Percentiles rank a stretch among this genome's conserved stretches.
Conservation (phyloP, 805 yeast species). For the Scheffersomyces stipitis region DNA sequence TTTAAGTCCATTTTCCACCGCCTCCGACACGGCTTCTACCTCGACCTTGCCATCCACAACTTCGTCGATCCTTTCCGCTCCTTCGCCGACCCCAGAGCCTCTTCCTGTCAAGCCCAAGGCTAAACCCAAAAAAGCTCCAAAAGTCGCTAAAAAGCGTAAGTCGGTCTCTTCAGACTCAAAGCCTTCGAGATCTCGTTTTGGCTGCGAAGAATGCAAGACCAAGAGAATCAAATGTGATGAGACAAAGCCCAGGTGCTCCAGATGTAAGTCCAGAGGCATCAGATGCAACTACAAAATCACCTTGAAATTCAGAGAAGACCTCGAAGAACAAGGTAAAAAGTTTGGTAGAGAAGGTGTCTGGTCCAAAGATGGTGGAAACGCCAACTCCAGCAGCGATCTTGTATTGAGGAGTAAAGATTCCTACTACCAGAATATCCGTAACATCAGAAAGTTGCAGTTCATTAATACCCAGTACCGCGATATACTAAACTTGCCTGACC, state of each 20-base stretch:
- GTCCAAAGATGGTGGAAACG: conserved; percentile 13
- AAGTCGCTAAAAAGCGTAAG: not conserved
- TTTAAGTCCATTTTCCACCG: not conserved
- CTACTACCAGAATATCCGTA: conserved; percentile 13
- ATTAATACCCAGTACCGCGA: conserved; percentile 18
- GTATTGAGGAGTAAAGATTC: conserved; percentile 9
- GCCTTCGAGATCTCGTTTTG: conserved; percentile 19
- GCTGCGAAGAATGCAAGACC: conserved; percentile 22
- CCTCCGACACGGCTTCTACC: not conserved
- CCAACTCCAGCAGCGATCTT: not conserved
- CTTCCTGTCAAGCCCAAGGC: not conserved
- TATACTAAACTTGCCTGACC: conserved; percentile 4
- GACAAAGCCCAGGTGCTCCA: conserved; percentile 20
- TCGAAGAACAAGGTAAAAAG: conserved; percentile 20
- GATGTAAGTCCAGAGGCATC: conserved; percentile 16
- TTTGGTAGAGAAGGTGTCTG: conserved; percentile 31
- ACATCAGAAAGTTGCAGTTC: conserved; percentile 14
- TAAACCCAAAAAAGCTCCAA: not conserved
- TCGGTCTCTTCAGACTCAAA: not conserved
- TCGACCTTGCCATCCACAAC: not conserved
- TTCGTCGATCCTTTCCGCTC: not conserved
- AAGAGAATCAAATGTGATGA: conserved; percentile 27
- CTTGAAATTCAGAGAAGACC: conserved; percentile 27
- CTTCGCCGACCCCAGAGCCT: not conserved
- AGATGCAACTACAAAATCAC: conserved; percentile 19